These are phyloP conservation scores for Aspergillus viridinutans DNA, from an alignment of 2,329 filamentous ascomycete species.

Conservation along the genomic window DNA sequence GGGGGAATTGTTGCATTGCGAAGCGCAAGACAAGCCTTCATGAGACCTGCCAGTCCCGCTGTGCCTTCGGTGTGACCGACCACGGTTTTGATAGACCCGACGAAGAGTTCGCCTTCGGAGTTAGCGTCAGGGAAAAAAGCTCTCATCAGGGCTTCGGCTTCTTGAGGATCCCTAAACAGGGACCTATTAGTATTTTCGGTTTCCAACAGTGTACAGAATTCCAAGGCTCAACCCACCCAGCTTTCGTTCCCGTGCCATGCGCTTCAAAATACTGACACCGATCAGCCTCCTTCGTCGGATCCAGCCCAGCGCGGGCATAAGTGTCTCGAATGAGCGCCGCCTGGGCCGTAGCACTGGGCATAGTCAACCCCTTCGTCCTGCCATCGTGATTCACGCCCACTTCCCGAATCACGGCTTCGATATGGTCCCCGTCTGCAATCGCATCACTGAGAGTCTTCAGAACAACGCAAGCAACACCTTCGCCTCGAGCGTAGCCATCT, in stretches of 20 bases:
- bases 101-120: constrained; percentile 5
- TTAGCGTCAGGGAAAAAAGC: constrained; percentile 14
- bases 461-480: constrained; percentile 26
- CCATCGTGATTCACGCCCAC: constrained; percentile 22
- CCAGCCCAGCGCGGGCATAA: constrained; percentile 25
- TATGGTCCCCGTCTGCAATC: constrained; percentile 23
- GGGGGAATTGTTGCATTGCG: constrained; percentile 25
- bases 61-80: constrained; percentile 25
- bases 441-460: constrained; percentile 26
- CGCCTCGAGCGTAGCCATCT: constrained; percentile 29
- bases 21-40: constrained; percentile 23
- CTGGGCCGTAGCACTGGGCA: constrained; percentile 3
- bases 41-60: constrained; percentile 23
- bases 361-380: constrained; percentile 4
- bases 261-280: constrained; percentile 35
- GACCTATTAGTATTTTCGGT: no score
- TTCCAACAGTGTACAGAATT: no score
- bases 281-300: constrained; percentile 11
- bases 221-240: no score
- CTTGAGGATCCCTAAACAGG: no score
- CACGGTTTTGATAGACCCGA: constrained; percentile 28
- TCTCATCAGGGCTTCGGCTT: constrained; percentile 18
- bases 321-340: constrained; percentile 1
- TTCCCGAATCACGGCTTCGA: constrained; percentile 25
- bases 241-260: constrained; percentile 38